phyloP scores from a whole-genome alignment of 768 basidiomycete genomes.

The Lactarius deliciosus region DNA sequence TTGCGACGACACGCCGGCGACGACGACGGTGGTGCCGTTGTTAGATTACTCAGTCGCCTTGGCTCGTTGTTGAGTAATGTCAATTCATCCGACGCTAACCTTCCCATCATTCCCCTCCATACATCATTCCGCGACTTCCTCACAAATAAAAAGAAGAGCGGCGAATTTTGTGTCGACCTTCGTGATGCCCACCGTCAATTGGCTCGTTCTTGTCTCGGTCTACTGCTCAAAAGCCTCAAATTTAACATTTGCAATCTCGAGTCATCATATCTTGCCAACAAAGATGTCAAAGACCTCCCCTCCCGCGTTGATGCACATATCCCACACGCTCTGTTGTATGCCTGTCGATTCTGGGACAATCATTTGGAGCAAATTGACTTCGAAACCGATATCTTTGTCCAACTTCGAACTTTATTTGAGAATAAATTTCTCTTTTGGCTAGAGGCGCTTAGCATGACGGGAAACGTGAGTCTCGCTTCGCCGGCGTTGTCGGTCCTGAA shows the following conservation, averaged over 20 bases:
- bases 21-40: not conserved
- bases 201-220: not conserved
- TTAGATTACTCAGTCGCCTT: not conserved
- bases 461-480: not conserved
- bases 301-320: not conserved
- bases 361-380: not conserved
- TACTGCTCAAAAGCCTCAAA: not conserved
- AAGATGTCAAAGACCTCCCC: not conserved
- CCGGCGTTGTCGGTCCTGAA: not conserved
- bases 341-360: slow-evolving; percentile 5
- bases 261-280: not conserved
- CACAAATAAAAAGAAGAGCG: not conserved
- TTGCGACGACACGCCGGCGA: not conserved
- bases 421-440: slow-evolving; percentile 1
- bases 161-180: not conserved
- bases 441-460: not conserved
- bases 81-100: not conserved
- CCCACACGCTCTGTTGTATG: not conserved
- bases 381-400: not conserved
- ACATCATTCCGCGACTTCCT: slow-evolving; percentile 5
- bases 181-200: not conserved
- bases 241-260: slow-evolving; percentile 15
- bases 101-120: not conserved
- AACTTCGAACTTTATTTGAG: not conserved
- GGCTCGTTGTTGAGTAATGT: slow-evolving; percentile 9